phyloP scores from a whole-genome alignment of 2,329 filamentous ascomycete genomes.

The Elsinoe perseae region DNA sequence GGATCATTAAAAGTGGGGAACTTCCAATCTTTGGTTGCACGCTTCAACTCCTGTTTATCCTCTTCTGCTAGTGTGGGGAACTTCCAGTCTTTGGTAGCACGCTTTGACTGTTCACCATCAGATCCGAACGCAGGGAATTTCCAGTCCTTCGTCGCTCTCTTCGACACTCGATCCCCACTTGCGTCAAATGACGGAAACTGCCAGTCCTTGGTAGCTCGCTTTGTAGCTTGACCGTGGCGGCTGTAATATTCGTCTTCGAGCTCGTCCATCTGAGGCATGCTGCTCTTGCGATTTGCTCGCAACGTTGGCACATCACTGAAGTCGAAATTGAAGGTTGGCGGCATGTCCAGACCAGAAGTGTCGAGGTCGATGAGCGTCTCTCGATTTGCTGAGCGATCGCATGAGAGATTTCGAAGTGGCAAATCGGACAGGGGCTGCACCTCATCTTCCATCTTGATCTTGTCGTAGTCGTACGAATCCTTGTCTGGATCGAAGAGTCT shows the following conservation, averaged over 20 bases:
- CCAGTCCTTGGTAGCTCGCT: slow-evolving; percentile 26
- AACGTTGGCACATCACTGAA: slow-evolving; percentile 48
- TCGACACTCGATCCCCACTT: slow-evolving; percentile 25
- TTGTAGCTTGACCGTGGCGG: slow-evolving; percentile 31
- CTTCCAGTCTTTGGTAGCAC: slow-evolving; percentile 47
- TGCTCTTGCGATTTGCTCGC: slow-evolving; percentile 47
- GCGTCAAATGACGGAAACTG: slow-evolving; percentile 19
- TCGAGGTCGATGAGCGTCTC: slow-evolving; percentile 53
- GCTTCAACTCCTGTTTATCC: slow-evolving; percentile 27
- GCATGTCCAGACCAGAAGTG: slow-evolving; percentile 42
- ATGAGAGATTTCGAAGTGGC: slow-evolving; percentile 39
- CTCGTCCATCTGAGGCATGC: slow-evolving; percentile 37
- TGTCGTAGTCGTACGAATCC: slow-evolving; percentile 52
- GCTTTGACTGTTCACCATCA: slow-evolving; percentile 25
- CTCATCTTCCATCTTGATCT: slow-evolving; percentile 22
- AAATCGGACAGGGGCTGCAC: slow-evolving; percentile 47
- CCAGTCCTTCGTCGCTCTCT: slow-evolving; percentile 42
- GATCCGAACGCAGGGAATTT: slow-evolving; percentile 32
- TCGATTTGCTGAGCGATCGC: slow-evolving; percentile 36
- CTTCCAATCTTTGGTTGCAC: slow-evolving; percentile 42
- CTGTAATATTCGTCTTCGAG: slow-evolving; percentile 34
- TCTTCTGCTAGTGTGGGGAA: slow-evolving; percentile 40
- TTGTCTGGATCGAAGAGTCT: slow-evolving; percentile 50
- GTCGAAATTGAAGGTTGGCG: slow-evolving; percentile 40
- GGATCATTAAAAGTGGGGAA: slow-evolving; percentile 28